A percentile compares a stretch with the other conserved stretches of the same genome.
These are phyloP conservation scores for Chrysanthemum lavandulifolium DNA, from an alignment of 129 eudicot species.

Conservation along the genomic window DNA sequence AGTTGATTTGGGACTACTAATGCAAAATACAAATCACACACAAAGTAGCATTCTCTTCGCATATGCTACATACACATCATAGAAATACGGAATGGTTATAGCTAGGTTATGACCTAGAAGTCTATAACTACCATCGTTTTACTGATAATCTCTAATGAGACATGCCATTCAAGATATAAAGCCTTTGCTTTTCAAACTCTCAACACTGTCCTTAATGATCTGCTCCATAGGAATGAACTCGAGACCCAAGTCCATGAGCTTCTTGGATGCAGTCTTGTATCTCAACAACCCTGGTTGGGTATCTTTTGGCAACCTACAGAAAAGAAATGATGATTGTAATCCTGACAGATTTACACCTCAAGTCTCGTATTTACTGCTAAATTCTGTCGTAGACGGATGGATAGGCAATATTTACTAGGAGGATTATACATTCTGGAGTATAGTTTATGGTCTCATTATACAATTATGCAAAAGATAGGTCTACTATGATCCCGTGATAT, in stretches of 20 bases:
- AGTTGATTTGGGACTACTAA: background rate
- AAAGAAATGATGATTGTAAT: slow-evolving; percentile 1
- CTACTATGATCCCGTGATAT: no score
- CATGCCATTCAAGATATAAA: slow-evolving; percentile 44
- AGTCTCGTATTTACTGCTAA: no score
- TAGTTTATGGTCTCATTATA: no score
- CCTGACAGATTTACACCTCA: background rate
- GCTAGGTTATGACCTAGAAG: background rate
- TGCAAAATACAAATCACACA: background rate
- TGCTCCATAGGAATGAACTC: slow-evolving; percentile 68
- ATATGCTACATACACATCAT: slow-evolving; percentile 1
- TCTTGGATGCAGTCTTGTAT: slow-evolving; percentile 58
- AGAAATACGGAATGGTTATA: background rate
- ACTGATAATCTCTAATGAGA: background rate
- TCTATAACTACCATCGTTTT: background rate
- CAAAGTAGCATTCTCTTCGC: background rate
- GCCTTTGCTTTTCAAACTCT: slow-evolving; percentile 81
- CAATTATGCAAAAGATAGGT: no score
- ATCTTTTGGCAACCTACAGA: slow-evolving; percentile 69
- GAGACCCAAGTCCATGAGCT: slow-evolving; percentile 80
- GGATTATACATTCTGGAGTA: no score
- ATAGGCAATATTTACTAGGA: no score
- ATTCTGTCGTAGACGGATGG: no score
- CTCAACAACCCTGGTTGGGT: slow-evolving; percentile 81
- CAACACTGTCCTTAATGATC: slow-evolving; percentile 75